phyloP scores from a whole-genome alignment of 495 filamentous ascomycete species.

The Xylaria cubensis region DNA sequence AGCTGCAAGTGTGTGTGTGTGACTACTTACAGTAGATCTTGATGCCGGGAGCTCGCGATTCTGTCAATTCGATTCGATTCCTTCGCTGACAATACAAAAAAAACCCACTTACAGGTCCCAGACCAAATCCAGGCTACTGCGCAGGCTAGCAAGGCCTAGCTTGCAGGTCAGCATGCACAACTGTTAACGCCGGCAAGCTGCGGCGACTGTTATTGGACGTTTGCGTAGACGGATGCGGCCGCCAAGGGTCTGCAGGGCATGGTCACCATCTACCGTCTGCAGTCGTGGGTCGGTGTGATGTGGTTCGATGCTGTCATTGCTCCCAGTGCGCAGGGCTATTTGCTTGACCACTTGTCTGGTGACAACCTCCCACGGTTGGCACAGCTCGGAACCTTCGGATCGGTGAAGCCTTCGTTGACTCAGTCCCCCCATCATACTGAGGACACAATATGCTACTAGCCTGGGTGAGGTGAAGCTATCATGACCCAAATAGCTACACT shows the following conservation, averaged over 20 bases:
- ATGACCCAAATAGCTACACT: not conserved
- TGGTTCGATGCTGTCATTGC: slow-evolving; percentile 29
- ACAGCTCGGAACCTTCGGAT: slow-evolving; percentile 22
- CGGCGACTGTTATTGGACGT: not conserved
- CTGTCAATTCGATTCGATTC: not conserved
- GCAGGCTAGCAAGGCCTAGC: not conserved
- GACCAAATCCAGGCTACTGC: not conserved
- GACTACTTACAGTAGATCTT: slow-evolving; percentile 9
- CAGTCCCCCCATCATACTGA: not conserved
- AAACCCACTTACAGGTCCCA: not conserved
- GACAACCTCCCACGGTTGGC: slow-evolving; percentile 12
- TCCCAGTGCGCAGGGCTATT: slow-evolving; percentile 9
- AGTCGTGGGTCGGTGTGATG: slow-evolving; percentile 21
- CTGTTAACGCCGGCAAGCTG: not conserved
- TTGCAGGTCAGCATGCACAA: not conserved
- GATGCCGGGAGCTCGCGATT: slow-evolving; percentile 1
- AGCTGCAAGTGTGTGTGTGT: not conserved
- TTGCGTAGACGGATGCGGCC: slow-evolving; percentile 17
- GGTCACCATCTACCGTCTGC: not conserved
- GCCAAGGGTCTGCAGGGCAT: slow-evolving; percentile 9
- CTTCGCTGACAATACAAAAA: not conserved
- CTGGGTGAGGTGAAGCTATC: not conserved
- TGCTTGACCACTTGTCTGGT: slow-evolving; percentile 18
- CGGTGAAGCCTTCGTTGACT: not conserved
- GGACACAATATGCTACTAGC: not conserved